phyloP scores from a whole-genome alignment of 306 rosid genomes.

The Fragaria nilgerrensis region DNA sequence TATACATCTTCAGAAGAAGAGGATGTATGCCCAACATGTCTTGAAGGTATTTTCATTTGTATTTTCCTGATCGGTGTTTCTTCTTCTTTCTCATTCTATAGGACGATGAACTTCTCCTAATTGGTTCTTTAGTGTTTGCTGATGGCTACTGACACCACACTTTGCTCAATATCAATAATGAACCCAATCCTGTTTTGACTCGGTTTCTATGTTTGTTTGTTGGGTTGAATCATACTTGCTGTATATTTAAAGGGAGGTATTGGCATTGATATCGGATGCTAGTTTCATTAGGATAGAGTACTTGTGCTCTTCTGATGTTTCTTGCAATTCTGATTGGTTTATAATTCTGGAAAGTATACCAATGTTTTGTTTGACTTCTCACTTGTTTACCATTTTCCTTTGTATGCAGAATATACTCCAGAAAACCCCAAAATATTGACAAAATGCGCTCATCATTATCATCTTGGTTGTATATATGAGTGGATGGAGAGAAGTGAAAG shows the following conservation, averaged over 20 bases:
- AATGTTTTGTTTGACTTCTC: conserved; percentile 18
- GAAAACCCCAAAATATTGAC: conserved; percentile 96
- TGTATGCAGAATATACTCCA: conserved; percentile 66
- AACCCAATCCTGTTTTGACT: background rate
- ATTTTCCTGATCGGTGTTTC: conserved; percentile 14
- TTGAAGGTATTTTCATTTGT: conserved; percentile 60
- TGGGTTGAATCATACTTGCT: background rate
- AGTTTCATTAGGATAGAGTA: conserved; percentile 16
- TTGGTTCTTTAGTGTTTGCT: background rate
- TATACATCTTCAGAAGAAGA: conserved; percentile 79
- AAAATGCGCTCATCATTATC: conserved; percentile 92
- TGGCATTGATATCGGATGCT: background rate
- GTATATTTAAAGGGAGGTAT: background rate
- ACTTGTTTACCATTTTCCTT: conserved; percentile 15
- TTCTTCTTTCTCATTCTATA: conserved; percentile 9
- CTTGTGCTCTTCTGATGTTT: conserved; percentile 2
- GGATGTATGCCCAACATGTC: conserved; percentile 96
- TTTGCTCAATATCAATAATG: background rate
- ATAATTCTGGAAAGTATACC: conserved; percentile 15
- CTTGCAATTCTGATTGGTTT: conserved; percentile 10
- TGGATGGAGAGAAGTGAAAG: conserved; percentile 99
- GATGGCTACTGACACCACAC: background rate
- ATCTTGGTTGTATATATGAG: conserved; percentile 97
- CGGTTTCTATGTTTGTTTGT: conserved; percentile 1
- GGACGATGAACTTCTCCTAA: background rate